A percentile compares a stretch with the other conserved stretches of the same genome.
Conservation (phyloP, 1,139 yeast species). For the Entelexis paramagnoliae region DNA sequence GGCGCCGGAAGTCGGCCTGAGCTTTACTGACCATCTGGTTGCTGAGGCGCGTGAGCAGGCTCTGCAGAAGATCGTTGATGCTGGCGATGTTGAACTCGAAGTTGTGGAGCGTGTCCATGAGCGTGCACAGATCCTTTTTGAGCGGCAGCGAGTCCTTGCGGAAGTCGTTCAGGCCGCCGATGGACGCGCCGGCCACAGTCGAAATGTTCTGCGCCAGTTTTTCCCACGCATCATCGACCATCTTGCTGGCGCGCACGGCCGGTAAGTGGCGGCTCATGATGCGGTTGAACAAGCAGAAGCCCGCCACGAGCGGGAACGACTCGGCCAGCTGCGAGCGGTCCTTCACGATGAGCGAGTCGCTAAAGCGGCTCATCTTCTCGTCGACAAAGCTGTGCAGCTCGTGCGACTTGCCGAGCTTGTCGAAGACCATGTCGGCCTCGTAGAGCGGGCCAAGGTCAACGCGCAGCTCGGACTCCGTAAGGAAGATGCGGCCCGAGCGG, state of each 20-base stretch:
- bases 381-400: slow-evolving; percentile 56
- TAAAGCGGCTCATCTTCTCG: slow-evolving; percentile 49
- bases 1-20: slow-evolving; percentile 47
- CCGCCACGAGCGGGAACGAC: slow-evolving; percentile 47
- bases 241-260: slow-evolving; percentile 33
- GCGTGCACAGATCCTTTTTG: slow-evolving; percentile 57
- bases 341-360: slow-evolving; percentile 20
- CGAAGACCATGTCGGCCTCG: slow-evolving; percentile 75
- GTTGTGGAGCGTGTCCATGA: slow-evolving; percentile 67
- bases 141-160: slow-evolving; percentile 30
- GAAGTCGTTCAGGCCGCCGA: slow-evolving; percentile 30
- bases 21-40: slow-evolving; percentile 48
- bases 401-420: slow-evolving; percentile 56
- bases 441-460: slow-evolving; percentile 60
- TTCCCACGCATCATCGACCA: slow-evolving; percentile 73
- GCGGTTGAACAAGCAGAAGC: slow-evolving; percentile 69
- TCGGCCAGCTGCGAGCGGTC: slow-evolving; percentile 19
- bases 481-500: slow-evolving; percentile 39
- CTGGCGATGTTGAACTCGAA: slow-evolving; percentile 52
- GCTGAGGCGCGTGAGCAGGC: slow-evolving; percentile 52
- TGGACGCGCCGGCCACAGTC: slow-evolving; percentile 26
- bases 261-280: slow-evolving; percentile 48
- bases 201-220: slow-evolving; percentile 39
- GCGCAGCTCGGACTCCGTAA: slow-evolving; percentile 37
- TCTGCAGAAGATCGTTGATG: slow-evolving; percentile 52